phyloP scores from a whole-genome alignment of 163 green algal genomes.

The Chloromonas sp. region DNA sequence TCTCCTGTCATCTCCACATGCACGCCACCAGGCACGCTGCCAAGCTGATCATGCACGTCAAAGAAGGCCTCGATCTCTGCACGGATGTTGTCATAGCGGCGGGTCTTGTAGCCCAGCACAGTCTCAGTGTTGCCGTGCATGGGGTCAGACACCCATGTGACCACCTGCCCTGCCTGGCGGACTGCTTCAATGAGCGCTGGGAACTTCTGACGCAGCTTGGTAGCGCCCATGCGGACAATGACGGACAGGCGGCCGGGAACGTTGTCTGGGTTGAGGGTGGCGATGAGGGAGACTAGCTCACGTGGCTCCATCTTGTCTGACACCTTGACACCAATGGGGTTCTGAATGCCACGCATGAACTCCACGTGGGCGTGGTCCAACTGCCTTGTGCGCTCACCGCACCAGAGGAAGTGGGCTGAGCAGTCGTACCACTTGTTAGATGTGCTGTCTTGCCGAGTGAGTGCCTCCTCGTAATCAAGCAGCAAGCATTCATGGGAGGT shows the following conservation, averaged over 20 bases:
- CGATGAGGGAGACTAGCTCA: constrained; percentile 85
- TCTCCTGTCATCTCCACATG: constrained; percentile 99
- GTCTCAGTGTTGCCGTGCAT: constrained; percentile 99
- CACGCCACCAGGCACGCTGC: constrained; percentile 88
- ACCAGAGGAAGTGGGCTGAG: constrained; percentile 96
- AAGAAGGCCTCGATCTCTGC: constrained; percentile 91
- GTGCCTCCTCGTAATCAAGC: constrained; percentile 88
- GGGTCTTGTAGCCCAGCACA: constrained; percentile 90
- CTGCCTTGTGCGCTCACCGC: constrained; percentile 94
- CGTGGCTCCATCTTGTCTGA: constrained; percentile 91
- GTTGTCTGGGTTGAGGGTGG: constrained; percentile 92
- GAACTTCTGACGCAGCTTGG: constrained; percentile 78
- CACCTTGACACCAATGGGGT: constrained; percentile 86
- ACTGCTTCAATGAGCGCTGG: constrained; percentile 74
- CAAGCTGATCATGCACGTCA: constrained; percentile 65
- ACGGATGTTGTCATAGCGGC: constrained; percentile 90
- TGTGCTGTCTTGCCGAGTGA: constrained; percentile 85
- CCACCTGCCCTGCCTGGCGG: constrained; percentile 51
- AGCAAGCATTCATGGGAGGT: constrained; percentile 95
- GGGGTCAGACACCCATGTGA: constrained; percentile 96
- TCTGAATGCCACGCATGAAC: constrained; percentile 86
- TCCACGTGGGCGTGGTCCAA: constrained; percentile 96
- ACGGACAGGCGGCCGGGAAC: constrained; percentile 85
- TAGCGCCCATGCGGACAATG: constrained; percentile 95
- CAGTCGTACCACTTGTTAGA: constrained; percentile 79